These are phyloP conservation scores for Austroboletus novae-zelandiae DNA, from an alignment of 1,284 basidiomycete species.

Conservation along the genomic window DNA sequence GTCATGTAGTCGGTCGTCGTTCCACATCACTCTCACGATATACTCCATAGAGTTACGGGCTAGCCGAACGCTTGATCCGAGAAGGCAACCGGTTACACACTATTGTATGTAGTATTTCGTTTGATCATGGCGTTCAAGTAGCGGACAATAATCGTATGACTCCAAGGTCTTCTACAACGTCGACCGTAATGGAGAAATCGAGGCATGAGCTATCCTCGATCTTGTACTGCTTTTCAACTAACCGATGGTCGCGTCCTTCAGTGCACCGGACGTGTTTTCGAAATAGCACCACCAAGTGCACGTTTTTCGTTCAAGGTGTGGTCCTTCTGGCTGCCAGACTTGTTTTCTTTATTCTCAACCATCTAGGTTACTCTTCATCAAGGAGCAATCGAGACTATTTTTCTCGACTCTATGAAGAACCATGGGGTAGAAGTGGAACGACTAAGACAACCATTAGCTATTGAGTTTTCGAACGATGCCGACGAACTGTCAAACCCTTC, in stretches of 20 bases:
- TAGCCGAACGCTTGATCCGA: background rate
- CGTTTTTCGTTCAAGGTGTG: slow-evolving; percentile 64
- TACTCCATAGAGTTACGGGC: background rate
- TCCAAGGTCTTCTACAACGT: slow-evolving; percentile 73
- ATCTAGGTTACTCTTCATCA: slow-evolving; percentile 64
- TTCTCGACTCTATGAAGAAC: slow-evolving; percentile 56
- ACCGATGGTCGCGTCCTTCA: slow-evolving; percentile 20
- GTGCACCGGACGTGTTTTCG: slow-evolving; percentile 57
- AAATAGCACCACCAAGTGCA: slow-evolving; percentile 55
- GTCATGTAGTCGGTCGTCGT: background rate
- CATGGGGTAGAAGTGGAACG: slow-evolving; percentile 56
- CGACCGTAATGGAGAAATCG: slow-evolving; percentile 54
- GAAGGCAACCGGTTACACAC: background rate
- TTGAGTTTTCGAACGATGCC: slow-evolving; percentile 47
- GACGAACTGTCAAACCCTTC: slow-evolving; percentile 40
- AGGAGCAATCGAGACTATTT: slow-evolving; percentile 67
- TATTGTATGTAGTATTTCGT: background rate
- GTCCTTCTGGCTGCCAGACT: background rate
- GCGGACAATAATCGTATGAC: background rate
- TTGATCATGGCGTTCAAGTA: background rate
- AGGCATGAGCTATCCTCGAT: slow-evolving; percentile 35
- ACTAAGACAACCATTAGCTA: slow-evolving; percentile 50
- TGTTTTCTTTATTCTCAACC: no score
- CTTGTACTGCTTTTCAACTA: background rate
- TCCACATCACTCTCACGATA: background rate